phyloP scores from a whole-genome alignment of 1,284 basidiomycete species.

The Boletellus deceptivus region DNA sequence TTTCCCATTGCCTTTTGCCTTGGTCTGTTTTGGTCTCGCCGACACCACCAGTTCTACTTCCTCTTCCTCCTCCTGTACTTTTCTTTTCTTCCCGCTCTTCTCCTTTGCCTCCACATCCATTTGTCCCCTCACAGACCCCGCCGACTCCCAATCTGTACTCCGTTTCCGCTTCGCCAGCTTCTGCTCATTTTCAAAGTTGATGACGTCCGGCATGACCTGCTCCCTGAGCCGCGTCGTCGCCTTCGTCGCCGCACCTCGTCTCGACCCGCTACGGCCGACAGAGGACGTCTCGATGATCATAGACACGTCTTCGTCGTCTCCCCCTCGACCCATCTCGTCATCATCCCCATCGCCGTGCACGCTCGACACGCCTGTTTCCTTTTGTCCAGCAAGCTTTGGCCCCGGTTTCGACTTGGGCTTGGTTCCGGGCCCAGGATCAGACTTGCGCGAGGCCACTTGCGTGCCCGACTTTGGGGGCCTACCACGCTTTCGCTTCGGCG shows the following conservation, averaged over 20 bases:
- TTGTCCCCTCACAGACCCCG: slow-evolving; percentile 13
- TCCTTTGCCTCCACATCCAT: slow-evolving; percentile 1
- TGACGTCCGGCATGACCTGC: slow-evolving; percentile 73
- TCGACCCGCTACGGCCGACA: slow-evolving; percentile 29
- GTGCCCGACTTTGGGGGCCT: slow-evolving; percentile 11
- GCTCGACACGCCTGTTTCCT: neutral
- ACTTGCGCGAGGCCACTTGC: neutral
- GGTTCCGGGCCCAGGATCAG: neutral
- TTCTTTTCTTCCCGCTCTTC: slow-evolving; percentile 24
- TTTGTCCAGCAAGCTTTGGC: slow-evolving; percentile 1
- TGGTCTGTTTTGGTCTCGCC: slow-evolving; percentile 28
- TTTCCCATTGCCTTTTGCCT: slow-evolving; percentile 26
- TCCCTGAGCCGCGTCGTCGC: slow-evolving; percentile 62
- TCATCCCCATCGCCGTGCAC: neutral
- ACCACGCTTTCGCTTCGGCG: slow-evolving; percentile 19
- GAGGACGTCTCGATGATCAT: slow-evolving; percentile 15
- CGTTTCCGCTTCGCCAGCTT: slow-evolving; percentile 38
- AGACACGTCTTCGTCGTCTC: slow-evolving; percentile 1
- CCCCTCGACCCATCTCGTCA: neutral
- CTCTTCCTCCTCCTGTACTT: slow-evolving; percentile 23
- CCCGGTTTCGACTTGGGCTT: slow-evolving; percentile 6
- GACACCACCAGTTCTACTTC: slow-evolving; percentile 26
- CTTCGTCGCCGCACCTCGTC: slow-evolving; percentile 62
- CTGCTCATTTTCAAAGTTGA: slow-evolving; percentile 65
- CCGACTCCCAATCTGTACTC: slow-evolving; percentile 21